Evolutionary conservation across 1,139 yeast genomes (phyloP), one percentile per base, ranked within the genome.

Genomic region (Kluyveromyces sp.): DNA sequence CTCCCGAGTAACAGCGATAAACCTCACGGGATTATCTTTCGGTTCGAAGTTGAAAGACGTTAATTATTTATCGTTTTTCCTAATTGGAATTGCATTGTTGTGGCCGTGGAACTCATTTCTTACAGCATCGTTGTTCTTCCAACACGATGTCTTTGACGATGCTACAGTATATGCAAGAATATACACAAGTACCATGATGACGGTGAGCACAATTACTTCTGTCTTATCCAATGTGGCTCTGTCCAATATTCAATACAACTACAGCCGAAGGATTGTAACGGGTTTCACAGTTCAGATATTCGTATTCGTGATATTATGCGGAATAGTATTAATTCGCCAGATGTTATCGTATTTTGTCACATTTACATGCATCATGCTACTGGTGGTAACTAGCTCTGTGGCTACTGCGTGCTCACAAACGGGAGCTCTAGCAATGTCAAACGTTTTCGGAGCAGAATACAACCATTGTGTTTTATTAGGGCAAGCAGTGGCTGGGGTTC

Each of bases 81-180:
- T 77, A n/a, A 72, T 85, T 9, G 96, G 96, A 0, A 68, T 83
- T 6, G 82, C 92, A 0, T 67, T 84, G 32, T 70, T 92, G 34
- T 92, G 97, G 97, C 97, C 98, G 0, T 92, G 97, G 96, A 92
- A 92, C 68, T 80, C 94, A 52, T 82, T 88, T 54, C 67, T 92
- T 8, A 80, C 94, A 1, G 96, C 96, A 0, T 76, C 94, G 0
- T 84, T 85, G 3, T 88, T 85, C 63, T 87, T 87, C 59, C 77
- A 57, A 38, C 57, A 78, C 31, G 76, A 75, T 43, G 65, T 92
- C 41, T 81, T 89, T 49, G 67, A 70, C 17, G 71, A 70, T 29
- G 65, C 73, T 11, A 77, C 83, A 0, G 49, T 64, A 1, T 66
- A 86, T 49, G 74, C 80, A 11, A 75, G 74, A 49, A 71, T 76